phyloP scores from a whole-genome alignment of 2,329 filamentous ascomycete genomes.

The Pseudogymnoascus sp. region DNA sequence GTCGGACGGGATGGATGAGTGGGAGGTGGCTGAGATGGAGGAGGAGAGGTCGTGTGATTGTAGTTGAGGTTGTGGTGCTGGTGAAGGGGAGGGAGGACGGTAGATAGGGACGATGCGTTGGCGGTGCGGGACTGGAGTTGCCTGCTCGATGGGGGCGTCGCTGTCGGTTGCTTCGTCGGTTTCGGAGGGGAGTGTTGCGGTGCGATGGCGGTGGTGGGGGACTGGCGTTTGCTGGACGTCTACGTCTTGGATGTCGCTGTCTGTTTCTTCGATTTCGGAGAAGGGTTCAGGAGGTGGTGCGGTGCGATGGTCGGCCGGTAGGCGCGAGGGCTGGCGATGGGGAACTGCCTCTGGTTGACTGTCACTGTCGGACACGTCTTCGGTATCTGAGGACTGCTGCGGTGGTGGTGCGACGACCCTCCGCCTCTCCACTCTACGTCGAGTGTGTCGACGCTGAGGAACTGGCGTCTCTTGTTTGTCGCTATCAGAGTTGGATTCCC shows the following conservation, averaged over 20 bases:
- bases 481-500: not conserved
- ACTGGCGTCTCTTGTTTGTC: not conserved
- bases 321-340: not conserved
- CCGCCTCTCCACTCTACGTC: not conserved
- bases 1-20: not conserved
- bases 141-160: not conserved
- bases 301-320: not conserved
- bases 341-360: not conserved
- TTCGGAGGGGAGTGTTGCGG: not conserved
- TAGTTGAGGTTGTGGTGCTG: too few relatives aligned
- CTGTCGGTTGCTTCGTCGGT: not conserved
- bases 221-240: not conserved
- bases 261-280: not conserved
- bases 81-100: not conserved
- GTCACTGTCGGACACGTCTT: not conserved
- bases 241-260: not conserved
- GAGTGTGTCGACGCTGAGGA: not conserved
- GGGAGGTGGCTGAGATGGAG: not conserved
- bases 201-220: not conserved
- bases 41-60: not conserved
- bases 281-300: not conserved
- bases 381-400: not conserved
- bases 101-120: not conserved
- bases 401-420: not conserved
- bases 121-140: not conserved